Evolutionary conservation across 495 filamentous ascomycete genomes (phyloP), one percentile per base, ranked within the genome.

Genomic region (Beverwykella pulmonaria): DNA sequence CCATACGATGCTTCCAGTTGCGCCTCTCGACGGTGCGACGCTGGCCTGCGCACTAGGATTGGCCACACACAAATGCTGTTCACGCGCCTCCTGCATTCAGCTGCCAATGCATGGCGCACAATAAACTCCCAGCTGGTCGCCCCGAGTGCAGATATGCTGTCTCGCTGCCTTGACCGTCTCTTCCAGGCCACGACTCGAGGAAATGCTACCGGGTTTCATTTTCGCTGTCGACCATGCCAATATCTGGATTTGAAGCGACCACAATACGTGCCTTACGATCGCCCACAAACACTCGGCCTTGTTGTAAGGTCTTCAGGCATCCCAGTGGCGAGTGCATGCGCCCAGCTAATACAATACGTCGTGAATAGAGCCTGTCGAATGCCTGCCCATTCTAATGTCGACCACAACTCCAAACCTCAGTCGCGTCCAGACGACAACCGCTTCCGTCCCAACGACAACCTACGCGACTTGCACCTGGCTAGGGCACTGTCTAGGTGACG

Each of bases 401-500:
- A 53, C 47, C 48, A 29, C 23, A 29, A 8, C 8, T 27, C 1
- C 52, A 34, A 19, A n/a, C 10, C 7, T 56, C 26, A 14, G 32
- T 8, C 14, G 3, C 12, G 12, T 20, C 19, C 34, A 26, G 9
- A 64, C 61, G 30, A 26, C 36, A 36, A 2, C 61, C 25, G 10
- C 58, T 22, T 19, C 61, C 1, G 10, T 36, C 27, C 19, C 52
- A 29, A 59, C 63, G 25, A 61, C 65, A 19, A 41, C 60, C 5
- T 58, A 30, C 32, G 12, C 59, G 41, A 41, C 64, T 9, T 71
- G 69, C 46, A 69, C 70, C 27, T 72, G 70, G 70, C 15, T 41
- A 25, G 66, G 70, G 6, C 70, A 72, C 41, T 72, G 70, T 34
- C 61, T 72, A 17, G 70, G 70, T 3, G 66, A 49, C 5, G 10